Evolutionary conservation across 2,329 filamentous ascomycete genomes (phyloP).

Genomic region (Monilinia polystroma): DNA sequence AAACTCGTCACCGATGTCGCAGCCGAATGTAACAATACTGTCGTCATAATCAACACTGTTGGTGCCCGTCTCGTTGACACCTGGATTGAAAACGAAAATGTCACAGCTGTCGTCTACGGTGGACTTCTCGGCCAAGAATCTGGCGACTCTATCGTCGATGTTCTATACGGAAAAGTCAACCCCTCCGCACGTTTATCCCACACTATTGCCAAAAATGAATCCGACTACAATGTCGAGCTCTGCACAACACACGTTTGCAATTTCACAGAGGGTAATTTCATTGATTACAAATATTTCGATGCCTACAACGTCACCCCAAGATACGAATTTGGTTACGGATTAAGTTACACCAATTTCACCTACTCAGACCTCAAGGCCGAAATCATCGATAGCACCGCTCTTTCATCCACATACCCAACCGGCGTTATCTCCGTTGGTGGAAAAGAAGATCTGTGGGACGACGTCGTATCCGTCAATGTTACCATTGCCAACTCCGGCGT

Average conservation of each 20-base stretch:
- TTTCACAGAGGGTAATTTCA: constrained; percentile 74
- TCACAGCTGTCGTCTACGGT: constrained; percentile 79
- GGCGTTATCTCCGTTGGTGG: constrained; percentile 60
- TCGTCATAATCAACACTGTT: constrained; percentile 65
- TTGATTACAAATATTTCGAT: constrained; percentile 77
- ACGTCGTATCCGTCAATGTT: constrained; percentile 51
- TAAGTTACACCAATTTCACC: constrained; percentile 74
- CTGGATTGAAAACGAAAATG: constrained; percentile 71
- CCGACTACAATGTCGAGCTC: constrained; percentile 44
- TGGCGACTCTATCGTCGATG: constrained; percentile 71
- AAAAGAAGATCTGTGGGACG: constrained; percentile 52
- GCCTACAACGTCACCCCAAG: constrained; percentile 58
- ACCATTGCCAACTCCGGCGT: constrained; percentile 55
- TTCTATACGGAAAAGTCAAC: constrained; percentile 77
- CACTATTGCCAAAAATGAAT: constrained; percentile 60
- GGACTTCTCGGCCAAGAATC: constrained; percentile 78
- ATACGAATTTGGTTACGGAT: constrained; percentile 76
- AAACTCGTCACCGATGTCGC: constrained; percentile 48
- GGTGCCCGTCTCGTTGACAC: constrained; percentile 57
- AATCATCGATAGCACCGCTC: constrained; percentile 36
- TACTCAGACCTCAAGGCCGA: constrained; percentile 60
- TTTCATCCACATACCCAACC: constrained; percentile 47
- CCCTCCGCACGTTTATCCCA: constrained; percentile 76
- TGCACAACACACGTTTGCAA: constrained; percentile 63
- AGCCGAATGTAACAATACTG: constrained; percentile 53